A percentile compares a stretch with the other conserved stretches of the same genome.
Conservation (phyloP, 768 basidiomycete species). For the Trametes cinnabarina region DNA sequence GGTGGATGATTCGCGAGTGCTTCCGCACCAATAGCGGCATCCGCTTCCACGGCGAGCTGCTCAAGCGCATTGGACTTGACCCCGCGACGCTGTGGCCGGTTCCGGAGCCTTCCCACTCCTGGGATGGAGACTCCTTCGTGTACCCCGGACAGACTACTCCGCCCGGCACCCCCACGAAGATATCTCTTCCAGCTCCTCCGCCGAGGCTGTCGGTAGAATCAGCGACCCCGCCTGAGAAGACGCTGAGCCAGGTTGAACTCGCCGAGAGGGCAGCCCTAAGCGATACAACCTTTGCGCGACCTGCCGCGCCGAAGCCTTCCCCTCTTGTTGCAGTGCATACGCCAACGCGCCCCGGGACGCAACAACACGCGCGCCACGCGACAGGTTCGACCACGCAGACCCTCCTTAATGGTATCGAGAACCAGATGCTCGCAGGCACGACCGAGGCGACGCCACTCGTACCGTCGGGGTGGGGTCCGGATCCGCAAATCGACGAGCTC, state of each 20-base stretch:
- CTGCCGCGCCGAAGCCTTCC: neutral
- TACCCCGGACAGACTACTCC: neutral
- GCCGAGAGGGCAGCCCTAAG: conserved; percentile 1
- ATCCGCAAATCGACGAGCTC: conserved; percentile 39
- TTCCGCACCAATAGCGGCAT: conserved; percentile 47
- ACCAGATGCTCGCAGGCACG: neutral
- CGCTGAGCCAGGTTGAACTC: neutral
- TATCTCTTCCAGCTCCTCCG: neutral
- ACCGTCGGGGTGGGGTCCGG: conserved; percentile 5
- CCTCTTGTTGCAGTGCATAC: neutral
- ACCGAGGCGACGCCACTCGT: neutral
- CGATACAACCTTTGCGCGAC: neutral
- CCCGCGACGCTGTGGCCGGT: conserved; percentile 27
- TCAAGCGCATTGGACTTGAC: conserved; percentile 32
- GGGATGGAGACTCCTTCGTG: conserved; percentile 1
- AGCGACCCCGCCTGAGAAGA: conserved; percentile 18
- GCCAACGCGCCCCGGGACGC: neutral
- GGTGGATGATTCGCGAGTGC: conserved; percentile 54
- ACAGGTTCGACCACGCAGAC: conserved; percentile 3
- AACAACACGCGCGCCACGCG: conserved; percentile 5
- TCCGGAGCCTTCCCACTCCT: conserved; percentile 15
- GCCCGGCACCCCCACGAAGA: neutral
- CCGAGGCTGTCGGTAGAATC: conserved; percentile 16
- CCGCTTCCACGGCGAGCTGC: conserved; percentile 34
- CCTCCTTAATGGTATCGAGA: conserved; percentile 4